Conservation (phyloP, 129 eudicot genomes). For the Artemisia tridentata region DNA sequence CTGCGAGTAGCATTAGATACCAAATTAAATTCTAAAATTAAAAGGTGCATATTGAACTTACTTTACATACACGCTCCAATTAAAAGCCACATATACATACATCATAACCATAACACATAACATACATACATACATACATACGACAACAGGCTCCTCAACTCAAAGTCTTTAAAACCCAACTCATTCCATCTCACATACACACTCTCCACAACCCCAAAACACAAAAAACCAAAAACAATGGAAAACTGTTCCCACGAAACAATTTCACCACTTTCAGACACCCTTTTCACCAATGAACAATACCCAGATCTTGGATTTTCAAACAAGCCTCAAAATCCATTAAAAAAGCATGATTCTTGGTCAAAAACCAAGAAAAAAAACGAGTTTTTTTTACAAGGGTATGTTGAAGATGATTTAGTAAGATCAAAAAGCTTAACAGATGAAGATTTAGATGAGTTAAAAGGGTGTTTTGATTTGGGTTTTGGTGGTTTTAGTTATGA, state of each 20-base stretch:
- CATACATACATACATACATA: neutral
- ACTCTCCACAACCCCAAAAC: slow-evolving; percentile 24
- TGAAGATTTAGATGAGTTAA: slow-evolving; percentile 73
- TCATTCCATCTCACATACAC: slow-evolving; percentile 26
- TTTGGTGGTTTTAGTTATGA: slow-evolving; percentile 85
- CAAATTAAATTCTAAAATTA: no score
- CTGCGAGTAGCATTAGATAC: no score
- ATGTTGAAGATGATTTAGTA: slow-evolving; percentile 56
- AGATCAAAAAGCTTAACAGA: slow-evolving; percentile 70
- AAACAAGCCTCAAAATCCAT: slow-evolving; percentile 21
- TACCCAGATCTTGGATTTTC: slow-evolving; percentile 28
- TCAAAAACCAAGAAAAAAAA: slow-evolving; percentile 8
- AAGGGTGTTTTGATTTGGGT: slow-evolving; percentile 81
- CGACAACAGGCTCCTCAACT: neutral
- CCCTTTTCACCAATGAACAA: slow-evolving; percentile 23
- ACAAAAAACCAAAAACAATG: slow-evolving; percentile 21
- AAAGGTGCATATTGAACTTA: no score
- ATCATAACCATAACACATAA: neutral
- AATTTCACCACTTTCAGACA: slow-evolving; percentile 27
- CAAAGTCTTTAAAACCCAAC: slow-evolving; percentile 40
- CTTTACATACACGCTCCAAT: no score
- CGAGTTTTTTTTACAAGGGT: slow-evolving; percentile 64
- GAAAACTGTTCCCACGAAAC: slow-evolving; percentile 42
- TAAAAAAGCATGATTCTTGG: slow-evolving; percentile 19
- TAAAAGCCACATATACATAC: neutral